Evolutionary conservation across 73 alveolate species (phyloP).

Genomic region (Durusdinium trenchii): DNA sequence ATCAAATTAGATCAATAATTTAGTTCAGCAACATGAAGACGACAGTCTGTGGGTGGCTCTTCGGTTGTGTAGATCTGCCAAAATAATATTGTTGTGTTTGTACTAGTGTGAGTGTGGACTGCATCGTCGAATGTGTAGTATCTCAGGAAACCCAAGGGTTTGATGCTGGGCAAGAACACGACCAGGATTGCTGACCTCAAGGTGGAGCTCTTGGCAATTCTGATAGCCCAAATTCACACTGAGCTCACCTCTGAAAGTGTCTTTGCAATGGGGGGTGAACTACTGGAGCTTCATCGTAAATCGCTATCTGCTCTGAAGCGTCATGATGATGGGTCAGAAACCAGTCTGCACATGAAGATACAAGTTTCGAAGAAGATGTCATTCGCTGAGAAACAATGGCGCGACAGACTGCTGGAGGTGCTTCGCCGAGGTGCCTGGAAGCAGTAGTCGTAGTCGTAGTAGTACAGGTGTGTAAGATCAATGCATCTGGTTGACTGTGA

Average conservation of each 20-base stretch:
- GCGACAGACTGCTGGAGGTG: background rate
- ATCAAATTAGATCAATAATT: too few species aligned
- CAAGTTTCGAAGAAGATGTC: background rate
- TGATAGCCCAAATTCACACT: background rate
- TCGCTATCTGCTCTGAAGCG: background rate
- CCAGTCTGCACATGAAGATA: background rate
- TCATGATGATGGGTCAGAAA: background rate
- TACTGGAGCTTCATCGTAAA: background rate
- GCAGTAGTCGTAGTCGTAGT: too few species aligned
- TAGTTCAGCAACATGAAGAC: too few species aligned
- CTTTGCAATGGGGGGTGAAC: background rate
- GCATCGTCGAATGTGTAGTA: background rate
- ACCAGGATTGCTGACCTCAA: background rate
- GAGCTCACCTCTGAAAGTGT: background rate
- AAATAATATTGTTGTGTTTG: too few species aligned
- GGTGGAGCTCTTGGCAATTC: background rate
- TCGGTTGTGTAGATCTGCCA: too few species aligned
- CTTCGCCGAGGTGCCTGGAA: background rate
- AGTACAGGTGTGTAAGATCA: too few species aligned
- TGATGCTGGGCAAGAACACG: background rate
- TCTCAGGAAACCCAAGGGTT: background rate
- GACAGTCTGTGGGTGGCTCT: too few species aligned
- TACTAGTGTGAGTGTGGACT: too few species aligned
- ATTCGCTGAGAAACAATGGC: background rate
- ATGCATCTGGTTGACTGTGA: too few species aligned